phyloP scores from a whole-genome alignment of 768 basidiomycete species.

The Leccinellum rugosiceps region DNA sequence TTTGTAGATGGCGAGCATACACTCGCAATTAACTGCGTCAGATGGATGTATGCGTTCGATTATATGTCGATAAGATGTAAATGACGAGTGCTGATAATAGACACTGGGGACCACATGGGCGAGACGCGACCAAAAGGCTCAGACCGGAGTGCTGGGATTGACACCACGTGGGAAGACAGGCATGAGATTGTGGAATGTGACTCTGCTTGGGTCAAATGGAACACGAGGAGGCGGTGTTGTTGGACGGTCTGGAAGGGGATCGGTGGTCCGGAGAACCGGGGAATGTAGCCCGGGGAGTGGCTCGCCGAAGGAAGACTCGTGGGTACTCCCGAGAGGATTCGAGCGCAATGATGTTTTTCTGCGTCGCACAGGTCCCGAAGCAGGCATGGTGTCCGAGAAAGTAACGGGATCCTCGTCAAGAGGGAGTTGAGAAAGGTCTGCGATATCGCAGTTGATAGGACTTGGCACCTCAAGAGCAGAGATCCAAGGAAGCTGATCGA shows the following conservation, averaged over 20 bases:
- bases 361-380: constrained; percentile 55
- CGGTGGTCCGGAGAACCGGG: constrained; percentile 31
- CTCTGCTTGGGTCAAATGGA: constrained; percentile 45
- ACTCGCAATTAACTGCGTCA: constrained; percentile 29
- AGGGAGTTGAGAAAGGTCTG: constrained; percentile 63
- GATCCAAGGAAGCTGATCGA: constrained; percentile 71
- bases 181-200: constrained; percentile 61
- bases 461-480: constrained; percentile 50
- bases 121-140: constrained; percentile 2
- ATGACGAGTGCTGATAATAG: constrained; percentile 10
- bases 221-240: constrained; percentile 34
- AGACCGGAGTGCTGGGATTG: constrained; percentile 12
- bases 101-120: not conserved
- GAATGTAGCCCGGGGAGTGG: constrained; percentile 16
- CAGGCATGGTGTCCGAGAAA: constrained; percentile 23
- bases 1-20: constrained; percentile 18
- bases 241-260: constrained; percentile 18
- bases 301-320: constrained; percentile 12
- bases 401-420: constrained; percentile 22
- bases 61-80: constrained; percentile 30
- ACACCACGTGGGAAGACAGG: constrained; percentile 44
- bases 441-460: constrained; percentile 52
- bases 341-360: constrained; percentile 53
- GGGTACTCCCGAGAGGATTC: constrained; percentile 39
- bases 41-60: constrained; percentile 26